phyloP scores from a whole-genome alignment of 2,329 filamentous ascomycete genomes.

The Diaporthe sp. region DNA sequence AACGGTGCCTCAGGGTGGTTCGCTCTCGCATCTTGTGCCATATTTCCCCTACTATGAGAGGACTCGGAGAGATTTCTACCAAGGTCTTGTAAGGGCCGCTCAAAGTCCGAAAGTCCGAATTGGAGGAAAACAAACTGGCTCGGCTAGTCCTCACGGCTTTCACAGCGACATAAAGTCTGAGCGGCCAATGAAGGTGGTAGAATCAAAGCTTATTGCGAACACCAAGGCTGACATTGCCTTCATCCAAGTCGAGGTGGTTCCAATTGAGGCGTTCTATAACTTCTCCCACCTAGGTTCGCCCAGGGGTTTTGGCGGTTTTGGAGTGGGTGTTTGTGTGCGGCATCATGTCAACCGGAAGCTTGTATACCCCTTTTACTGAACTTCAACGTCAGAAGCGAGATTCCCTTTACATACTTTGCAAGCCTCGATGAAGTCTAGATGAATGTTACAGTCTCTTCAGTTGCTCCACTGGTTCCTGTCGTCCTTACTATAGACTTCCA shows the following conservation, averaged over 20 bases:
- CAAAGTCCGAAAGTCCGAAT: not conserved
- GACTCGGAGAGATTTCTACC: not conserved
- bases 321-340: constrained; percentile 3
- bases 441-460: not conserved
- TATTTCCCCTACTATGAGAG: not conserved
- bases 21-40: not conserved
- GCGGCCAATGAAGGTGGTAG: not conserved
- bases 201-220: not conserved
- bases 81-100: not conserved
- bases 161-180: not conserved
- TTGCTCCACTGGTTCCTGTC: constrained; percentile 1
- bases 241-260: not conserved
- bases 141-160: not conserved
- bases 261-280: not conserved
- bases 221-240: not conserved
- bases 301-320: not conserved
- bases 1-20: not conserved
- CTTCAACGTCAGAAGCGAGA: not conserved
- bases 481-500: not conserved
- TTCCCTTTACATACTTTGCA: not conserved
- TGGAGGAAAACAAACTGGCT: not conserved
- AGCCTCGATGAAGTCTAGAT: not conserved
- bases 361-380: not conserved
- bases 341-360: not conserved
- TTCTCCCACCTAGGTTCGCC: constrained; percentile 2